Conservation (phyloP, 1,139 yeast species). For the Candida sojae region DNA sequence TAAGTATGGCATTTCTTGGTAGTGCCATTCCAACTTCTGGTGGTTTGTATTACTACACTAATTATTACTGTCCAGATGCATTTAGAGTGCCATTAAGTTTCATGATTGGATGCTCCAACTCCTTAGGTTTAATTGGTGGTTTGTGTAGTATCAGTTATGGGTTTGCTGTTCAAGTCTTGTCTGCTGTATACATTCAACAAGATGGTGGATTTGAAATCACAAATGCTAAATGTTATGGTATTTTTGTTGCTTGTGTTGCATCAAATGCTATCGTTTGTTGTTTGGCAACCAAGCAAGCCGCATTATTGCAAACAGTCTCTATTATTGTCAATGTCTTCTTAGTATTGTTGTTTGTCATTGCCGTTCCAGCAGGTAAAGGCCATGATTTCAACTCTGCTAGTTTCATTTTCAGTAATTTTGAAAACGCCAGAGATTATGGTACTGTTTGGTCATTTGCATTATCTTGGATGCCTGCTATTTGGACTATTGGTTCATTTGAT, state of each 20-base stretch:
- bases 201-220: constrained; percentile 37
- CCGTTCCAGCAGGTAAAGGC: constrained; percentile 58
- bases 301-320: constrained; percentile 61
- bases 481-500: constrained; percentile 72
- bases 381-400: constrained; percentile 31
- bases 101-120: constrained; percentile 47
- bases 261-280: constrained; percentile 32
- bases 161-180: constrained; percentile 35
- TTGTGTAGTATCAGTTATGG: constrained; percentile 42
- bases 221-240: constrained; percentile 34
- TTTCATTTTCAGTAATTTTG: constrained; percentile 56
- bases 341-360: constrained; percentile 61
- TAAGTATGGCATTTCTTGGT: constrained; percentile 66
- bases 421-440: constrained; percentile 60
- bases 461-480: constrained; percentile 65
- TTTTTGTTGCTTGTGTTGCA: constrained; percentile 35
- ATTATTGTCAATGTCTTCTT: constrained; percentile 56
- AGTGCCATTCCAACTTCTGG: constrained; percentile 76
- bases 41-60: constrained; percentile 63
- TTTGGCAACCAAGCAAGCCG: constrained; percentile 44
- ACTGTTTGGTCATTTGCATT: constrained; percentile 66
- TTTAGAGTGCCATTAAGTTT: constrained; percentile 37
- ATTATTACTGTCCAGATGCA: constrained; percentile 35
- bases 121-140: constrained; percentile 39
- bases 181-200: constrained; percentile 32